phyloP scores from a whole-genome alignment of 495 filamentous ascomycete species.

The Massariosphaeria phaeospora region DNA sequence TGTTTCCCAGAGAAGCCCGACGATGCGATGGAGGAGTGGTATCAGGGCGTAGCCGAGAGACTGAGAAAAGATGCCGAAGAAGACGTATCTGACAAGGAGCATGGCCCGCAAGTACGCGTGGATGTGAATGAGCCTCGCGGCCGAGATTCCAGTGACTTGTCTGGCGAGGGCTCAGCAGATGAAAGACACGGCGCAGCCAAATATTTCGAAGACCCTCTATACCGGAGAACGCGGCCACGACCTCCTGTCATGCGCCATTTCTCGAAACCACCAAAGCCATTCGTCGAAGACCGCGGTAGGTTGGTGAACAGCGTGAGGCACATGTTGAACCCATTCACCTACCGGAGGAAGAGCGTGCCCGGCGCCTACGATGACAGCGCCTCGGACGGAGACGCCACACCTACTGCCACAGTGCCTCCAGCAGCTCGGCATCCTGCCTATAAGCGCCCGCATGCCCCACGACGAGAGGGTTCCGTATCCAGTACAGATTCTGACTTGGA shows the following conservation, averaged over 20 bases:
- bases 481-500: conserved; percentile 25
- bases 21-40: conserved; percentile 74
- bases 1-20: conserved; percentile 74
- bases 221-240: conserved; percentile 35
- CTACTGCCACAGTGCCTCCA: neutral
- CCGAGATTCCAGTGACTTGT: conserved; percentile 31
- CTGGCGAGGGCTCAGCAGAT: conserved; percentile 35
- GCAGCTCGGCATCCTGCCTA: conserved; percentile 6
- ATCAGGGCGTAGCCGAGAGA: conserved; percentile 61
- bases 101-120: conserved; percentile 22
- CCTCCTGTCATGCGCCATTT: conserved; percentile 36
- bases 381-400: conserved; percentile 17
- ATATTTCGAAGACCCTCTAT: conserved; percentile 42
- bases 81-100: conserved; percentile 21
- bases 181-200: conserved; percentile 35
- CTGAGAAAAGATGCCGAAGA: conserved; percentile 42
- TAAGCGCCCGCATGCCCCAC: conserved; percentile 24
- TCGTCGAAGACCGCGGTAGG: conserved; percentile 36
- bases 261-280: conserved; percentile 27
- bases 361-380: conserved; percentile 13
- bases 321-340: conserved; percentile 25
- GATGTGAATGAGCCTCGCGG: conserved; percentile 20
- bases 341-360: conserved; percentile 14
- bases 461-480: conserved; percentile 17
- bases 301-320: conserved; percentile 34